Evolutionary conservation across 208 protist genomes (phyloP), one percentile per base, ranked within the genome.

Genomic region (Wallacemonas sp.): DNA sequence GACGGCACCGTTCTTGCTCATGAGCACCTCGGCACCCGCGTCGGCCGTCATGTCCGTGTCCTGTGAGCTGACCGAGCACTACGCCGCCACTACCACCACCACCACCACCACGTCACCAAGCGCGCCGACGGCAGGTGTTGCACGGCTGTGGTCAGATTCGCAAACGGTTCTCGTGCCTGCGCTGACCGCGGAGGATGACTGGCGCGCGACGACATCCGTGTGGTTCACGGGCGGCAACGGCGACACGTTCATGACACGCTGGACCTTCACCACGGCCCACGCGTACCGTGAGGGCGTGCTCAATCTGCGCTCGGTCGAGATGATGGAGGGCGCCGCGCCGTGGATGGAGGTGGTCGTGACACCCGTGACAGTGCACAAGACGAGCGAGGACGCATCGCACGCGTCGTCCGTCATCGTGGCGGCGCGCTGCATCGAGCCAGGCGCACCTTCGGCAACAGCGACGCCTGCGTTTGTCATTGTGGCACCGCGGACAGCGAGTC

Each of bases 251-350:
- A 24, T 49, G 11, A 73, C 72, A 30, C 52, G 30, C 11, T 80
- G 72, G 74, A 72, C 60, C 43, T 78, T 43, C 54, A 57, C 71
- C 43, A 78, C 66, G 2, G 81, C 79, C 5, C 69, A 74, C 46
- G 67, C 77, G 5, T 87, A 80, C 61, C 81, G 81, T 39, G 81
- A 87, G 8, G 72, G 65, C 9, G 46, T 75, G 38, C 77, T 83
- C 32, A 83, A 83, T 65, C 47, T 87, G n/a, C 74, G 68, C 49
- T 68, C 71, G 21, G 58, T 61, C 8, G 46, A 56, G 29, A 9
- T 48, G 16, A 47, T 52, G 34, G 64, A 57, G 26, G 64, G 64
- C 57, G 14, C 56, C 4, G 32, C 41, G 26, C 32, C 46, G 9
- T 58, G 47, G 57, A 41, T 72, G 26, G 55, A 72, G 34, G 56